phyloP scores from a whole-genome alignment of 2,329 filamentous ascomycete genomes.

The Neopestalotiopsis rosae region DNA sequence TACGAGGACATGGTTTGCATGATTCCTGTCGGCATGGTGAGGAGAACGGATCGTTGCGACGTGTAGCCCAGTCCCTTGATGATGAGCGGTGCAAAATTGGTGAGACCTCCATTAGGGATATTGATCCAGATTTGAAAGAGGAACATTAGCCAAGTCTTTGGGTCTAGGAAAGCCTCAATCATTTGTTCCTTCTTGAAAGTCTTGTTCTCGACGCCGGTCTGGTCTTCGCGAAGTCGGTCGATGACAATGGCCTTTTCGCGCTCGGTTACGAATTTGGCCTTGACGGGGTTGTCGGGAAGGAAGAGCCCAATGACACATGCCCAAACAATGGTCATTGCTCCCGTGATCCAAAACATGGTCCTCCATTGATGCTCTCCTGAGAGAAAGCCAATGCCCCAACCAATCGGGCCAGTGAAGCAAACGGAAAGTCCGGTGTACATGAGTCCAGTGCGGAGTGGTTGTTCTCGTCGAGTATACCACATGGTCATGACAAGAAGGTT shows the following conservation, averaged over 20 bases:
- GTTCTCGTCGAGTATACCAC: conserved; percentile 36
- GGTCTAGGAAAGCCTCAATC: conserved; percentile 60
- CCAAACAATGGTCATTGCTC: conserved; percentile 32
- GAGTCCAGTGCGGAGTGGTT: conserved; percentile 32
- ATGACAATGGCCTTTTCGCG: conserved; percentile 60
- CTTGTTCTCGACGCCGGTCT: conserved; percentile 65
- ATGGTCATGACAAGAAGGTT: conserved; percentile 35
- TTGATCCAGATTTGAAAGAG: conserved; percentile 60
- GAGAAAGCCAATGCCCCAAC: conserved; percentile 22
- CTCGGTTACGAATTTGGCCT: conserved; percentile 54
- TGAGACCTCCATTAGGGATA: conserved; percentile 58
- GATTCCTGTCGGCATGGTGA: conserved; percentile 45
- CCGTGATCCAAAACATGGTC: conserved; percentile 30
- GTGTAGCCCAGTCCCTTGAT: conserved; percentile 62
- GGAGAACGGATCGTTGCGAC: conserved; percentile 27
- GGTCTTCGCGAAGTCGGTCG: conserved; percentile 58
- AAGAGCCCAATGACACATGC: conserved; percentile 49
- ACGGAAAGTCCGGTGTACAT: conserved; percentile 28
- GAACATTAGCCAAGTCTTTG: conserved; percentile 63
- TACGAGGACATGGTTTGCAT: conserved; percentile 39
- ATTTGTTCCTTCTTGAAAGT: conserved; percentile 59
- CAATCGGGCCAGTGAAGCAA: conserved; percentile 19
- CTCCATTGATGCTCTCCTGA: conserved; percentile 16
- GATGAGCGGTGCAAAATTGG: conserved; percentile 65
- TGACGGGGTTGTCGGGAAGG: conserved; percentile 63